Conservation (phyloP, 148 eudicot species). For the Agrostemma githago region DNA sequence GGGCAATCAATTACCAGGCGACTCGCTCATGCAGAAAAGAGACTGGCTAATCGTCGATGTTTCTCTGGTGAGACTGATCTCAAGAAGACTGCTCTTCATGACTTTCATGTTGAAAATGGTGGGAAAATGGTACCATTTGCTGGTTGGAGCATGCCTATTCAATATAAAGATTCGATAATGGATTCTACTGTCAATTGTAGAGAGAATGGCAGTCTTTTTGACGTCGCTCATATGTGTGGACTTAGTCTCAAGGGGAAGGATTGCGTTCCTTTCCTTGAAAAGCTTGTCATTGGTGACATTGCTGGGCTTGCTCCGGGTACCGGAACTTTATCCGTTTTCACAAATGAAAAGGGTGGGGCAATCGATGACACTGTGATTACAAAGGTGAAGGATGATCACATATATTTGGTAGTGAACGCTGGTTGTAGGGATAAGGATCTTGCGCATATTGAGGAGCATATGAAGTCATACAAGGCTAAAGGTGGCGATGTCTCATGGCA, state of each 20-base stretch:
- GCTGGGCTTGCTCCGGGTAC: conserved; percentile 85
- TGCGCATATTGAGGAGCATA: conserved; percentile 96
- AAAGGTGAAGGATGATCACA: conserved; percentile 76
- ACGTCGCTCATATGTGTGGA: conserved; percentile 96
- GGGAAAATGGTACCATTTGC: conserved; percentile 99
- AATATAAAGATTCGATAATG: conserved; percentile 96
- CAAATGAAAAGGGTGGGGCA: conserved; percentile 93
- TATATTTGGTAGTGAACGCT: conserved; percentile 94
- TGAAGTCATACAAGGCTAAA: conserved; percentile 82
- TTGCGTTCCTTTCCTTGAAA: conserved; percentile 81
- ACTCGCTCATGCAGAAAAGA: conserved; percentile 74
- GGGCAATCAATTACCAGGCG: conserved; percentile 88
- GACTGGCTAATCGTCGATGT: conserved; percentile 51
- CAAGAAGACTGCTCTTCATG: conserved; percentile 76
- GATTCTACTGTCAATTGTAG: conserved; percentile 88
- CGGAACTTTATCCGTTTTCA: conserved; percentile 82
- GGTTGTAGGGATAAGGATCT: conserved; percentile 99
- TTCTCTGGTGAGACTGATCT: conserved; percentile 77
- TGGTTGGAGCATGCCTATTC: conserved; percentile 99
- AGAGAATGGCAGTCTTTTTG: conserved; percentile 87
- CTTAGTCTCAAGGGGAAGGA: conserved; percentile 85
- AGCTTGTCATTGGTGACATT: conserved; percentile 88
- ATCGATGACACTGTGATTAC: conserved; percentile 96
- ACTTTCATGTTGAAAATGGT: conserved; percentile 84
- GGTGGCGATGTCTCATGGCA: conserved; percentile 98